Evolutionary conservation across 1,284 basidiomycete species (phyloP).

Genomic region (Phlebopus sp.): DNA sequence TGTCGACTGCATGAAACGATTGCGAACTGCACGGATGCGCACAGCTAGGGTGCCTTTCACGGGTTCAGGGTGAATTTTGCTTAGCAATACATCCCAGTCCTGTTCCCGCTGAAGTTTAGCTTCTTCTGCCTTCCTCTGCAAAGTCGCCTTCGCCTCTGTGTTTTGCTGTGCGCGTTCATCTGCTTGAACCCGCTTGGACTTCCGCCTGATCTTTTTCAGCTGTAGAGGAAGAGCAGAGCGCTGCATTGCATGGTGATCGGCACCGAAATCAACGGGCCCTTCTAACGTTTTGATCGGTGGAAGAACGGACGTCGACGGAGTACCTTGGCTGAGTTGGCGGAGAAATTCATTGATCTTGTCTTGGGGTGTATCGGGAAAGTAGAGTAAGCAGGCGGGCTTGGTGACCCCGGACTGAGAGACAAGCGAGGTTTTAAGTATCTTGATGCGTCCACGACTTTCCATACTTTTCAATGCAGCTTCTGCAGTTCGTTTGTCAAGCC

Average conservation of each 20-base stretch:
- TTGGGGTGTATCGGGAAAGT: slow-evolving; percentile 54
- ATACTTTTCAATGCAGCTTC: slow-evolving; percentile 56
- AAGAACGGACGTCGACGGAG: slow-evolving; percentile 32
- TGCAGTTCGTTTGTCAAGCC: slow-evolving; percentile 72
- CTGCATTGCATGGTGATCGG: slow-evolving; percentile 31
- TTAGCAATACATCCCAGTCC: slow-evolving; percentile 62
- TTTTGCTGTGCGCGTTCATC: slow-evolving; percentile 36
- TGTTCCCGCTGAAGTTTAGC: slow-evolving; percentile 53
- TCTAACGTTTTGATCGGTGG: slow-evolving; percentile 44
- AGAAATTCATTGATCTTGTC: slow-evolving; percentile 54
- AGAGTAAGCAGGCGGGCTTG: slow-evolving; percentile 56
- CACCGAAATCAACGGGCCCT: slow-evolving; percentile 53
- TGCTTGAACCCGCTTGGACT: slow-evolving; percentile 27
- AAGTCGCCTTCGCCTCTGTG: slow-evolving; percentile 45
- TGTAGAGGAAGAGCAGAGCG: slow-evolving; percentile 38
- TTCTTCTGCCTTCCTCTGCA: slow-evolving; percentile 57
- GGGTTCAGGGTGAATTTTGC: slow-evolving; percentile 49
- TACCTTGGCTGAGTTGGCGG: slow-evolving; percentile 42
- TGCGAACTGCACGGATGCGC: slow-evolving; percentile 52
- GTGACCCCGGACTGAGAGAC: slow-evolving; percentile 49
- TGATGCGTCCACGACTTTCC: slow-evolving; percentile 61
- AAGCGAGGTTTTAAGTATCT: slow-evolving; percentile 59
- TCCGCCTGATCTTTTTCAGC: slow-evolving; percentile 39
- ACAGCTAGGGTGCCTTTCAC: slow-evolving; percentile 45
- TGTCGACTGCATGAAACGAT: slow-evolving; percentile 55